Evolutionary conservation across 2,329 filamentous ascomycete genomes (phyloP), one percentile per base, ranked within the genome.

Genomic region (Diaporthe capsici): DNA sequence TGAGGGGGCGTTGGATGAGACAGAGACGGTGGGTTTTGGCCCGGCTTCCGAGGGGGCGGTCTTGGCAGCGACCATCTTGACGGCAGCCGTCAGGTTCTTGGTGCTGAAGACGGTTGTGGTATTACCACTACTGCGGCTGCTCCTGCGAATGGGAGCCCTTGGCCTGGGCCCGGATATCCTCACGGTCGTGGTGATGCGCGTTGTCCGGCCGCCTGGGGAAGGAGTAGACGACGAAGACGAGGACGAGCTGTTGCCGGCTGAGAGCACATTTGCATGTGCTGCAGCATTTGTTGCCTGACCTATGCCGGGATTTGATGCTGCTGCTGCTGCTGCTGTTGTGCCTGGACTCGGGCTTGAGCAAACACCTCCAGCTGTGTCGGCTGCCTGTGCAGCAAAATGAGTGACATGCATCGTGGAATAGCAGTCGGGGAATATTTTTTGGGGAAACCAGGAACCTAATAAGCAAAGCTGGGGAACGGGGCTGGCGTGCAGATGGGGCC

Each of bases 51-150:
- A 74, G 39, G 71, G 71, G 49, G 57, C 75, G n/a, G 74, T 75
- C 67, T 75, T 75, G 34, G 75, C 61, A 22, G 75, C 63, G 22
- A 76, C 75, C 75, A 76, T 76, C 49, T 44, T 76, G 68, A 76
- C 75, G 39, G 75, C 75, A 17, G 75, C 75, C 44, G 73, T 47
- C 53, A 76, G 75, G 13, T 76, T 76, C 22, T 76, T 76, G n/a
- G 75, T 75, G 67, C 75, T 76, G 55, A 75, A 76, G 28, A 76
- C 73, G 28, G 73, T 75, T 7, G 58, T 57, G 39, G n/a, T 70
- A 20, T 70, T 70, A 31, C 31, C 67, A 58, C 75, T 57, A 22
- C 44, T 76, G 37, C 73, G 71, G 37, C 73, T 72, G 55, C 70
- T 76, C 28, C 75, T 57, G 57, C 75, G 75, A 34, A 70, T 55